Percentiles rank a stretch among this genome's conserved stretches.
Conservation (phyloP, 1,284 basidiomycete genomes). For the Trichosporon ovoides region DNA sequence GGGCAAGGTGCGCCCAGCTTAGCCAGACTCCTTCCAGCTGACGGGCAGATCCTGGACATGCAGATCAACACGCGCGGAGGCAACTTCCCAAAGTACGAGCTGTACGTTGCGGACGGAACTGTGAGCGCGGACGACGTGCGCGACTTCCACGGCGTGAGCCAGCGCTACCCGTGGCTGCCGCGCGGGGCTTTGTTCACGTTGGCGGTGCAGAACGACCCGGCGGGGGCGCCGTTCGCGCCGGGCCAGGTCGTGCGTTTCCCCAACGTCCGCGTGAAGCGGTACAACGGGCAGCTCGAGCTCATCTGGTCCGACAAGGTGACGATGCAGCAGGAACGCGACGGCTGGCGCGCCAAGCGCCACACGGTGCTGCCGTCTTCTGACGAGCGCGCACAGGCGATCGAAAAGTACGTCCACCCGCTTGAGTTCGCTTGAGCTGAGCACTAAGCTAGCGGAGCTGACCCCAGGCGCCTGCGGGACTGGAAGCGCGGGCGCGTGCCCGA, state of each 20-base stretch:
- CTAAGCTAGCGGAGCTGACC: slow-evolving; percentile 16
- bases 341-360: slow-evolving; percentile 22
- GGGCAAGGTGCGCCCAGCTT: slow-evolving; percentile 24
- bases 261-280: slow-evolving; percentile 28
- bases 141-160: slow-evolving; percentile 28
- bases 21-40: not conserved
- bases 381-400: slow-evolving; percentile 24
- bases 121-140: slow-evolving; percentile 10
- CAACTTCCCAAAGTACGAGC: slow-evolving; percentile 20
- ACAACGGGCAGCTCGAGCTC: slow-evolving; percentile 27
- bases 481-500: not conserved
- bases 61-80: not conserved
- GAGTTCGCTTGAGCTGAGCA: no score
- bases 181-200: slow-evolving; percentile 8
- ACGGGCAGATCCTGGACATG: slow-evolving; percentile 24
- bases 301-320: slow-evolving; percentile 33
- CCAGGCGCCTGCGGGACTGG: slow-evolving; percentile 13
- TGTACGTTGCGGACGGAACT: slow-evolving; percentile 41
- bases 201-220: not conserved
- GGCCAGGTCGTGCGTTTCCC: slow-evolving; percentile 27
- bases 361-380: slow-evolving; percentile 15
- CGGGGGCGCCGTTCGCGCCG: not conserved
- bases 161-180: not conserved
- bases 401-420: no score
- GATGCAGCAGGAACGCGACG: slow-evolving; percentile 18